phyloP scores from a whole-genome alignment of 768 basidiomycete genomes.

The Phanerochaete sordida region DNA sequence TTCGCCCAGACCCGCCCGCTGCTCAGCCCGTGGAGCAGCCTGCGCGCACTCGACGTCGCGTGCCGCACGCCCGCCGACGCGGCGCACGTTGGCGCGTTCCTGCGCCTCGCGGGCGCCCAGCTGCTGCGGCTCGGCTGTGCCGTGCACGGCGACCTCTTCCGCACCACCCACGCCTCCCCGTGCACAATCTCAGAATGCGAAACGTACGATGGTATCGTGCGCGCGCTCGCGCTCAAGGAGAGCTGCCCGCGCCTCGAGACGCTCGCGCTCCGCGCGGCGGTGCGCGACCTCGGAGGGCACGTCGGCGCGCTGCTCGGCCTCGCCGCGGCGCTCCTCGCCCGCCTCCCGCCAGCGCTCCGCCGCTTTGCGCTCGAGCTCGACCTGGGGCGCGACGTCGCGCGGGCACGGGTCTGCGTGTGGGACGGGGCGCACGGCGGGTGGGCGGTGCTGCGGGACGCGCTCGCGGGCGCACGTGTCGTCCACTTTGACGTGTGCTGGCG shows the following conservation, averaged over 20 bases:
- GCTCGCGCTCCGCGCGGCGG: neutral
- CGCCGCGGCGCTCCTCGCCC: neutral
- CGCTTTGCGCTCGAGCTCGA: neutral
- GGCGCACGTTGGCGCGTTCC: neutral
- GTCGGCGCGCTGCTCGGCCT: neutral
- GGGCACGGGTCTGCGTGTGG: neutral
- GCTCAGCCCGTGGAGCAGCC: neutral
- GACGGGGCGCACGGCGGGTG: neutral
- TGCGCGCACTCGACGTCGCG: neutral
- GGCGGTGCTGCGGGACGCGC: neutral
- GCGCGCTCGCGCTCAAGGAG: neutral
- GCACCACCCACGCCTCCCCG: no score
- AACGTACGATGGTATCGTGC: neutral
- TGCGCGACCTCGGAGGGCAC: neutral
- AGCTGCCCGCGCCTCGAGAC: neutral
- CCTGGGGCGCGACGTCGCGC: neutral
- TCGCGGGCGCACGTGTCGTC: neutral
- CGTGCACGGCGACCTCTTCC: no score
- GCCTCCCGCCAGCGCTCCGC: neutral
- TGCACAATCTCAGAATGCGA: no score
- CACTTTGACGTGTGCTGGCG: neutral
- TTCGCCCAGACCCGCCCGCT: neutral
- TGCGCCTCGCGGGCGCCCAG: neutral
- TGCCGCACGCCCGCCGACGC: neutral
- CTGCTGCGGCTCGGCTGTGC: neutral